phyloP scores from a whole-genome alignment of 352 stramenopile species.

The Pythium angustatum region DNA sequence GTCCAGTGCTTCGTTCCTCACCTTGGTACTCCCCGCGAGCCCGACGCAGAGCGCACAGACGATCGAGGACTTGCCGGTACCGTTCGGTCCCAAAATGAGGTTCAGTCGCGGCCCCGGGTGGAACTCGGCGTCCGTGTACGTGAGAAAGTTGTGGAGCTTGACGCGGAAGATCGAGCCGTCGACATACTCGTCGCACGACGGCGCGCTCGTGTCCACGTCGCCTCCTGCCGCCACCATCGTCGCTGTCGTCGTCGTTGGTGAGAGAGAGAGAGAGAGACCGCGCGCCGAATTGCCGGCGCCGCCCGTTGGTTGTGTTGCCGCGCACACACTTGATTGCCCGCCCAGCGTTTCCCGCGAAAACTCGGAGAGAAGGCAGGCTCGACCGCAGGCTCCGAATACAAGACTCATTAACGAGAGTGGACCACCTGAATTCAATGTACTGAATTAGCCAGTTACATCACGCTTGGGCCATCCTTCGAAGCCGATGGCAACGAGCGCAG shows the following conservation, averaged over 20 bases:
- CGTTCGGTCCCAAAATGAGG: slow-evolving; percentile 97
- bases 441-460: too few species aligned
- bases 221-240: neutral
- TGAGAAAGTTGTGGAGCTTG: slow-evolving; percentile 94
- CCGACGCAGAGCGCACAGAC: slow-evolving; percentile 97
- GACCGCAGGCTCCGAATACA: too few species aligned
- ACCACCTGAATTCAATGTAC: too few species aligned
- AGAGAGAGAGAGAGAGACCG: too few species aligned
- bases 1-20: too few species aligned
- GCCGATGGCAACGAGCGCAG: slow-evolving; percentile 7
- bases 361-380: neutral
- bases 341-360: slow-evolving; percentile 67
- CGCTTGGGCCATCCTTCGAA: too few species aligned
- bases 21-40: slow-evolving; percentile 92
- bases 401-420: too few species aligned
- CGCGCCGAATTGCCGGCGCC: neutral
- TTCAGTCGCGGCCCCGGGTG: slow-evolving; percentile 94
- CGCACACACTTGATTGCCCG: too few species aligned
- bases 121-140: slow-evolving; percentile 91
- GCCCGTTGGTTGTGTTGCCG: slow-evolving; percentile 1
- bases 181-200: slow-evolving; percentile 72
- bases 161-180: slow-evolving; percentile 90
- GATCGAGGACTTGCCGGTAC: slow-evolving; percentile 94
- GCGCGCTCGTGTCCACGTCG: slow-evolving; percentile 30
- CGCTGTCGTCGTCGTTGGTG: neutral